Evolutionary conservation across 495 filamentous ascomycete species (phyloP), one percentile per base, ranked within the genome.

Genomic region (Poronia punctata): DNA sequence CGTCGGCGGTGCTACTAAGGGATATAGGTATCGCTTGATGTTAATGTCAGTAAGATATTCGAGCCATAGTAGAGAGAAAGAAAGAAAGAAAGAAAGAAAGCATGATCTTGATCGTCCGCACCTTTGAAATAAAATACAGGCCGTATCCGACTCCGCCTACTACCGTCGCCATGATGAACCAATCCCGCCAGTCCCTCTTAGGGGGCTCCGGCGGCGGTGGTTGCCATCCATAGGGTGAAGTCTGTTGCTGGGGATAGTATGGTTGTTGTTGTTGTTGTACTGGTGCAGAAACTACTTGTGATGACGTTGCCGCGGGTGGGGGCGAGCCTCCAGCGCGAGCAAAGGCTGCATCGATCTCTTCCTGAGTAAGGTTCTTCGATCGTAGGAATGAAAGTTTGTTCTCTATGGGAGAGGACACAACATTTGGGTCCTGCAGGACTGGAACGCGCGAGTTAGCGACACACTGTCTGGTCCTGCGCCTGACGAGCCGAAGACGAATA

Each of bases 141-240:
- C 86, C 88, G 53, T 93, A 95, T 6, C 84, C 73, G 3, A 93
- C 80, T 26, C 87, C 86, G 28, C 84, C 82, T 46, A 90, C 81
- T 7, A 94, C 83, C 0, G 88, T 96, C 7, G 89, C 88, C 85
- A 94, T 87, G 50, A 96, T 94, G 58, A 96, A 99, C 84, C 86
- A 96, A 53, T 99, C 92, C 33, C 92, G 75, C 92, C 92, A 99
- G 60, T 99, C 92, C 46, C 92, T 75, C 52, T 78, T 80, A 5
- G 92, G 86, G 41, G 75, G 73, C 36, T 82, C 80, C 12, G 79
- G 73, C 38, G 78, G 78, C 41, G 82, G 82, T 60, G 61, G 64
- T 45, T 62, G 67, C 69, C 69, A 73, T 49, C 62, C 68, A 66
- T 88, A 93, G 58, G 78, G 79, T 34, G 69, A 69, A n/a, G 55